Evolutionary conservation across 768 basidiomycete species (phyloP), one percentile per base, ranked within the genome.

Genomic region (Mycena maculata): DNA sequence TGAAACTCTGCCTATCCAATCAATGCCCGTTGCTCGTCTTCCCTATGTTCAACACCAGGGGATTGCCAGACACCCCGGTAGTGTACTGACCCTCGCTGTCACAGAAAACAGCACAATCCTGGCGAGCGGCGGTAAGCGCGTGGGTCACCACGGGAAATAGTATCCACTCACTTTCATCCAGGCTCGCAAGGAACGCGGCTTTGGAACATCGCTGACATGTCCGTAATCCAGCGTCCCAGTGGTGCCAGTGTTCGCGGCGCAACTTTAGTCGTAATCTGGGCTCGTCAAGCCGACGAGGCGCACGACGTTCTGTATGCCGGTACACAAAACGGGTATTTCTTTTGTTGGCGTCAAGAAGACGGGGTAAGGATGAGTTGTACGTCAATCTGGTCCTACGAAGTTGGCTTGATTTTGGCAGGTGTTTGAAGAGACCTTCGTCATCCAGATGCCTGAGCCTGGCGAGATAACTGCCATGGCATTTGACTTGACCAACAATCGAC

Each of bases 71-170:
- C 52, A 63, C 44, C 53, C 53, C 3, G 62, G 62, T 16, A 55
- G 22, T 20, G 39, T 63, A 42, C 62, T 63, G 42, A 23, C 30
- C 39, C 56, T 65, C 30, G 57, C 64, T 8, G 41, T 47, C n/a
- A 60, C 56, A 31, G 50, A 42, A 47, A 50, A 65, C 20, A 50
- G 57, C 49, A 65, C 9, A 13, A 59, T 49, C 22, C 57, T 65
- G 5, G 57, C 50, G 20, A 65, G 55, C 31, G 64, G 64, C 57
- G 64, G 63, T 65, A 56, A 50, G n/a, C n/a, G 63, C 39, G 23
- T 11, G 2, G 28, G n/a, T 50, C 9, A 41, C 18, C 31, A 36
- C 27, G n/a, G 25, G n/a, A n/a, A n/a, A n/a, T n/a, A 33, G 16
- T 33, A 47, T 22, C 48, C n/a, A 16, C 16, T 65, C 18, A 55